phyloP scores from a whole-genome alignment of 306 rosid genomes.

The Quercus robur region DNA sequence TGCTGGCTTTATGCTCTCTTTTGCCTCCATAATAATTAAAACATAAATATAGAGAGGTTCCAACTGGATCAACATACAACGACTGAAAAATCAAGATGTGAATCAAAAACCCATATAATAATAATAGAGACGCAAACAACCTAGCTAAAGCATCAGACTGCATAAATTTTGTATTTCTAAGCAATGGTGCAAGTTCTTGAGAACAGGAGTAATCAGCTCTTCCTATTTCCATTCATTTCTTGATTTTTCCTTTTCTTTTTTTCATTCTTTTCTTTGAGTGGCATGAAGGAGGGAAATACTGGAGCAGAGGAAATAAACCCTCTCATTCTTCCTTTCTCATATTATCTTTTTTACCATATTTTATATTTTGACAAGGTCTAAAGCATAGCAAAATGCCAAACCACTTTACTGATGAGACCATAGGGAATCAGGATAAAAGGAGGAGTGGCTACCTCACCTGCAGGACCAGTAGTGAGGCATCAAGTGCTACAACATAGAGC shows the following conservation, averaged over 20 bases:
- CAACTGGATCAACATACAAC: background rate
- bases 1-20: background rate
- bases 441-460: background rate
- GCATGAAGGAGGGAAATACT: no score
- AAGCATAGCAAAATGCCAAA: background rate
- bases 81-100: background rate
- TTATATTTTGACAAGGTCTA: background rate
- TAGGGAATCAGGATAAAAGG: background rate
- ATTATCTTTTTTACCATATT: no score
- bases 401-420: background rate
- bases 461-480: no score
- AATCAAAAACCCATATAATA: background rate
- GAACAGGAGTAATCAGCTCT: background rate
- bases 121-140: background rate
- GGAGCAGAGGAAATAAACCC: no score
- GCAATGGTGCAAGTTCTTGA: background rate
- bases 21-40: background rate
- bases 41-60: background rate
- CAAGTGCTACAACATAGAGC: no score
- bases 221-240: background rate
- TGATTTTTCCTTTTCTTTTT: no score
- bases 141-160: background rate
- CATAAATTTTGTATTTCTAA: background rate
- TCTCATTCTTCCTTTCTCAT: no score
- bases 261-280: no score